These are phyloP conservation scores for Exserohilum rostratum DNA, from an alignment of 2,329 filamentous ascomycete genomes.

Conservation along the genomic window DNA sequence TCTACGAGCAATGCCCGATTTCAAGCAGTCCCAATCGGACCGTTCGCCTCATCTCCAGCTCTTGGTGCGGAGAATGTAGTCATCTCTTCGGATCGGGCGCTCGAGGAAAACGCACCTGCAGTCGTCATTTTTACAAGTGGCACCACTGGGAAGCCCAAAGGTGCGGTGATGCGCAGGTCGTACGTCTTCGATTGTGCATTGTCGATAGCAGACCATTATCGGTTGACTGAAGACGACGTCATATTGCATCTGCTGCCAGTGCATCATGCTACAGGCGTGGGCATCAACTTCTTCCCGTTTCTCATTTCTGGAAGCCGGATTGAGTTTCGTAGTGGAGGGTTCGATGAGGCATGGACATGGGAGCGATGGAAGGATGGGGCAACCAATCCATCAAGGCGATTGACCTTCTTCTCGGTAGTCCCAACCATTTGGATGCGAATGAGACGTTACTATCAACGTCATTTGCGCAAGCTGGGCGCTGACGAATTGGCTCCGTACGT, in stretches of 20 bases:
- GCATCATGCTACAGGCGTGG: conserved; percentile 46
- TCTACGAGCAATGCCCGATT: conserved; percentile 42
- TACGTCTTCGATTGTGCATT: conserved; percentile 48
- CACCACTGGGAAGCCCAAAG: conserved; percentile 55
- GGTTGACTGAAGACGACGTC: conserved; percentile 39
- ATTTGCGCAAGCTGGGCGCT: conserved; percentile 37
- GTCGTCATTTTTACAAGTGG: conserved; percentile 57
- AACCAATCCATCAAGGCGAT: conserved; percentile 21
- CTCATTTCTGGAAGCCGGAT: conserved; percentile 41
- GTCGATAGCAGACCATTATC: conserved; percentile 43
- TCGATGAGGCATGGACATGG: conserved; percentile 47
- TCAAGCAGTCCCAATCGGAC: conserved; percentile 45
- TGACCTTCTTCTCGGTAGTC: conserved; percentile 47
- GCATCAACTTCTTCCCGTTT: conserved; percentile 46
- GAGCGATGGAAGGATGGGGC: conserved; percentile 42
- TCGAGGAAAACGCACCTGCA: conserved; percentile 50
- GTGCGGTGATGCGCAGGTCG: conserved; percentile 52
- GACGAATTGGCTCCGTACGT: conserved; percentile 49
- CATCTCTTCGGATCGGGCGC: conserved; percentile 50
- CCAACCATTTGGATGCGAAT: conserved; percentile 49
- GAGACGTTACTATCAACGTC: conserved; percentile 45
- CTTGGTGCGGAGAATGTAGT: conserved; percentile 44
- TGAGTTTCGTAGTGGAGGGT: conserved; percentile 45
- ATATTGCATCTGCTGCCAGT: conserved; percentile 46
- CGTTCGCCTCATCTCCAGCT: conserved; percentile 38